These are phyloP conservation scores for Bipolaris sorokiniana DNA, from an alignment of 2,329 filamentous ascomycete species.

Conservation along the genomic window DNA sequence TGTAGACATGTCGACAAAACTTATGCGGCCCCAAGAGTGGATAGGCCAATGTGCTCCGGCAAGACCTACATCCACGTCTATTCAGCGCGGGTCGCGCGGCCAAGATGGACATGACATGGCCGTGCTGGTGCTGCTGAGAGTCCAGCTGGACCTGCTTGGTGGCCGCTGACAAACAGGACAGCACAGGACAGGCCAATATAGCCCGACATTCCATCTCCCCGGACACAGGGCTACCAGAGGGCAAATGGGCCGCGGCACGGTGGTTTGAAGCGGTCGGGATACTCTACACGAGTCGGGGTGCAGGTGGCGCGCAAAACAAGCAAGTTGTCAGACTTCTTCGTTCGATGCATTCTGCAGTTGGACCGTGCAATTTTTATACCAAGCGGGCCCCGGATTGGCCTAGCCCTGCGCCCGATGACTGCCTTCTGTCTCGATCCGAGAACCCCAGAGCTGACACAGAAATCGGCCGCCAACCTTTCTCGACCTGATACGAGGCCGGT, in stretches of 20 bases:
- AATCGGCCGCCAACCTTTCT: constrained; percentile 26
- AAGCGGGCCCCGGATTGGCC: constrained; percentile 16
- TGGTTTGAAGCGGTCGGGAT: constrained; percentile 1
- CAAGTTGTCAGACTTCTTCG: constrained; percentile 9
- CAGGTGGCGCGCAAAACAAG: constrained; percentile 11
- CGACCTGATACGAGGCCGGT: constrained; percentile 16
- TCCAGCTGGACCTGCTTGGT: neutral
- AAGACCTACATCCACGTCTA: neutral
- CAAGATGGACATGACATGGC: neutral
- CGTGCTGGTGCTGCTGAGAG: neutral
- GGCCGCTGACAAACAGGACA: neutral
- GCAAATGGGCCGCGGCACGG: constrained; percentile 4
- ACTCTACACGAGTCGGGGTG: constrained; percentile 10
- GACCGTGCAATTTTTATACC: constrained; percentile 17
- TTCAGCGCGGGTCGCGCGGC: neutral
- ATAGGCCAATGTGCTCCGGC: neutral
- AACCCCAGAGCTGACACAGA: constrained; percentile 22
- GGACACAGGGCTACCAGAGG: neutral
- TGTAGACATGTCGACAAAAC: constrained; percentile 8
- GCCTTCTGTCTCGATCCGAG: constrained; percentile 29
- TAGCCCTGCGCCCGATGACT: constrained; percentile 20
- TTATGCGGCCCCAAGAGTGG: neutral
- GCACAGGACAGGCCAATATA: neutral
- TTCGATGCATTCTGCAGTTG: constrained; percentile 5
- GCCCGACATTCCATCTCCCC: neutral